Evolutionary conservation across 2,329 filamentous ascomycete species (phyloP).

Genomic region (Tolypocladium capitatum): DNA sequence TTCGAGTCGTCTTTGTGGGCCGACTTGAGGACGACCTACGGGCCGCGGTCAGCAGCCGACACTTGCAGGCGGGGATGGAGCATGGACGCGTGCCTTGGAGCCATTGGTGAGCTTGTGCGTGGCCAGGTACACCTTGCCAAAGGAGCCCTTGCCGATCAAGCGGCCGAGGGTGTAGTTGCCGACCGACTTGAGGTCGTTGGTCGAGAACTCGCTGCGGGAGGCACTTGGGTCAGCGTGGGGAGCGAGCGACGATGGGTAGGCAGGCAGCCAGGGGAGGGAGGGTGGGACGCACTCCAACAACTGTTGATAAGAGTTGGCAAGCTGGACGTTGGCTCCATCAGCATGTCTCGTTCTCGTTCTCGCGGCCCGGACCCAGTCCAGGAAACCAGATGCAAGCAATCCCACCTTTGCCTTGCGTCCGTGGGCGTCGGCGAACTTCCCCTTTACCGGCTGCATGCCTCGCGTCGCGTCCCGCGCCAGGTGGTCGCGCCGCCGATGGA

Average conservation of each 20-base stretch:
- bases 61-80: too few relatives aligned
- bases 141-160: conserved; percentile 93
- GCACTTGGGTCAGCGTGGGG: neutral
- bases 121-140: conserved; percentile 95
- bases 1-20: conserved; percentile 94
- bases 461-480: conserved; percentile 17
- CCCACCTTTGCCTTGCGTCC: conserved; percentile 49
- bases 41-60: neutral
- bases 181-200: conserved; percentile 78
- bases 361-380: neutral
- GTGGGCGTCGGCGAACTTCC: conserved; percentile 39
- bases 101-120: conserved; percentile 96
- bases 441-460: conserved; percentile 41
- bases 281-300: conserved; percentile 64
- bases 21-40: conserved; percentile 90
- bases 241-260: neutral
- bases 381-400: neutral
- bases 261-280: too few relatives aligned
- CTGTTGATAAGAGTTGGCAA: conserved; percentile 93
- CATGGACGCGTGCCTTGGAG: conserved; percentile 55
- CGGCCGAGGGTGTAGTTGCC: conserved; percentile 89
- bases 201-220: conserved; percentile 69
- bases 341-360: neutral
- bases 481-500: neutral
- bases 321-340: conserved; percentile 36